Conservation (phyloP, 495 filamentous ascomycete genomes). For the Penicillium bovifimosum region DNA sequence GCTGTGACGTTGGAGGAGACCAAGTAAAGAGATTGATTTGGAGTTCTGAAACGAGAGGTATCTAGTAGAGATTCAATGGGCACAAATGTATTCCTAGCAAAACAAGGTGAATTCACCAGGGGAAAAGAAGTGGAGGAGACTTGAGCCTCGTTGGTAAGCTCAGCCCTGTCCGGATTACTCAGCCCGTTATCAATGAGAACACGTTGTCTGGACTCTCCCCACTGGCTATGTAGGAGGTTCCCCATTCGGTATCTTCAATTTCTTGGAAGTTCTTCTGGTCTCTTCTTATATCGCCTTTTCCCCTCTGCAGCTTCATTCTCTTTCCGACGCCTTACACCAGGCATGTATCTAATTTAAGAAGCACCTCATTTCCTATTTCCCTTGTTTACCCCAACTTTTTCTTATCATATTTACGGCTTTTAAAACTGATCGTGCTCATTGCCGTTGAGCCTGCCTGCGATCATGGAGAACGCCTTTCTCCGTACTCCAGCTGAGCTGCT, state of each 20-base stretch:
- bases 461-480: conserved; percentile 78
- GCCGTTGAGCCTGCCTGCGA: conserved; percentile 17
- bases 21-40: neutral
- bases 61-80: neutral
- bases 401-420: conserved; percentile 14
- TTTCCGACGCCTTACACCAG: conserved; percentile 8
- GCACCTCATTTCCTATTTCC: conserved; percentile 9
- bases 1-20: neutral
- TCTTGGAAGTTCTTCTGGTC: neutral
- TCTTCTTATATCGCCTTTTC: conserved; percentile 2
- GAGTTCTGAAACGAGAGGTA: neutral
- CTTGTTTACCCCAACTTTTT: conserved; percentile 19
- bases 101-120: neutral
- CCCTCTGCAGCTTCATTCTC: neutral
- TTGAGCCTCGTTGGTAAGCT: neutral
- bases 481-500: conserved; percentile 64
- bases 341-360: conserved; percentile 16
- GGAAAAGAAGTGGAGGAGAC: neutral
- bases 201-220: conserved; percentile 26
- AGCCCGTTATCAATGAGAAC: conserved; percentile 30
- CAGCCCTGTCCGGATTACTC: conserved; percentile 26
- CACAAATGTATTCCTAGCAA: neutral
- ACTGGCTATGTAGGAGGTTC: conserved; percentile 8
- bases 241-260: conserved; percentile 10
- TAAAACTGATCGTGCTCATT: conserved; percentile 10